phyloP scores from a whole-genome alignment of 1,284 basidiomycete species.

The Veloboletus limbatus region DNA sequence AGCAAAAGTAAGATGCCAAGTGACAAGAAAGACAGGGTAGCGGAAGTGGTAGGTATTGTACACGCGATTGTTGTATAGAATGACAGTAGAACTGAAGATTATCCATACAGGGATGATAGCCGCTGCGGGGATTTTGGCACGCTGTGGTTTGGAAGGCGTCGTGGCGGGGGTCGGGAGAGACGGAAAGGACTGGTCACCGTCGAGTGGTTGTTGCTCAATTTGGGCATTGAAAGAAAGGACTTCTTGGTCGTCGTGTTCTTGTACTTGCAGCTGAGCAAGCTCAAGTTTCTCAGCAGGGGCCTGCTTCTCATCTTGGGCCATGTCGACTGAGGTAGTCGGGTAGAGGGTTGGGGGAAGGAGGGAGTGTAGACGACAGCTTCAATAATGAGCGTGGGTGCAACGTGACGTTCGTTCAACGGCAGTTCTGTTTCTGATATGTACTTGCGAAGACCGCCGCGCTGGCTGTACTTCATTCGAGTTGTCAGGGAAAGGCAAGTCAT shows the following conservation, averaged over 20 bases:
- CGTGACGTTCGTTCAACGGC: too few species aligned
- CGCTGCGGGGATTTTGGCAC: constrained; percentile 47
- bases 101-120: constrained; percentile 90
- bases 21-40: constrained; percentile 87
- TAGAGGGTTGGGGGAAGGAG: too few species aligned
- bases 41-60: constrained; percentile 82
- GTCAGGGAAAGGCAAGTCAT: too few species aligned
- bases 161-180: constrained; percentile 29
- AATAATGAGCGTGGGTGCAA: background rate
- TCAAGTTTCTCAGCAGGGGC: constrained; percentile 21
- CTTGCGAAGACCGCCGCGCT: too few species aligned
- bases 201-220: constrained; percentile 3
- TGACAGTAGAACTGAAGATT: constrained; percentile 83
- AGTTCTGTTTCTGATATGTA: too few species aligned
- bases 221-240: constrained; percentile 2
- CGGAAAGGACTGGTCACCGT: background rate
- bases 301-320: constrained; percentile 26
- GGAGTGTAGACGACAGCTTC: too few species aligned
- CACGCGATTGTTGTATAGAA: constrained; percentile 96
- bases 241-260: constrained; percentile 20
- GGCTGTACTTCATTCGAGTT: too few species aligned
- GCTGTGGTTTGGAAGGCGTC: constrained; percentile 21
- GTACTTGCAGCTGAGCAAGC: constrained; percentile 15
- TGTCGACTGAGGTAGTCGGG: too few species aligned
- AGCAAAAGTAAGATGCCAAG: constrained; percentile 83